Evolutionary conservation across 1,139 yeast genomes (phyloP).

Genomic region (Pichia sp.): DNA sequence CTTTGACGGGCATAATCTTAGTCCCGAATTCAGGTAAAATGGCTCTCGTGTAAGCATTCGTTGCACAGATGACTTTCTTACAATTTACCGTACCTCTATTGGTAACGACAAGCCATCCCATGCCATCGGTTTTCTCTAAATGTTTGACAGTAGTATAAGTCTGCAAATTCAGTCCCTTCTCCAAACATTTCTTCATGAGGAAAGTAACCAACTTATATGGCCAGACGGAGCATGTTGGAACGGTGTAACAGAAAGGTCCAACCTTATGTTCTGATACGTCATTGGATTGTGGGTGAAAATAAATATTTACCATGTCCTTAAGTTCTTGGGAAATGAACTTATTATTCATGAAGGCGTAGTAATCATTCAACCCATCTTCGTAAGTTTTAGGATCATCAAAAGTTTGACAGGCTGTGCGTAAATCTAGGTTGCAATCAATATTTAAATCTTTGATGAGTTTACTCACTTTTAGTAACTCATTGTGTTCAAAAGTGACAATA

Average conservation of each 20-base stretch:
- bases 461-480: slow-evolving; percentile 21
- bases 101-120: slow-evolving; percentile 26
- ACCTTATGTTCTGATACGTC: slow-evolving; percentile 16
- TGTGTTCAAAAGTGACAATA: slow-evolving; percentile 29
- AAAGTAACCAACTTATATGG: slow-evolving; percentile 34
- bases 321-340: slow-evolving; percentile 18
- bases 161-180: slow-evolving; percentile 32
- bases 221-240: slow-evolving; percentile 36
- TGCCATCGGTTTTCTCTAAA: slow-evolving; percentile 18
- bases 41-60: slow-evolving; percentile 35
- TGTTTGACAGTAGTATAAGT: slow-evolving; percentile 32
- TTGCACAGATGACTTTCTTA: slow-evolving; percentile 32
- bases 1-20: slow-evolving; percentile 24
- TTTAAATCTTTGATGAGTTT: slow-evolving; percentile 27
- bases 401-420: slow-evolving; percentile 29
- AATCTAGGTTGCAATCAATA: slow-evolving; percentile 31
- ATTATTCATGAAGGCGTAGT: slow-evolving; percentile 19
- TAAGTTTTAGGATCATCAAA: slow-evolving; percentile 22
- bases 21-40: slow-evolving; percentile 23
- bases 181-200: slow-evolving; percentile 27
- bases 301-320: slow-evolving; percentile 20
- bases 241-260: slow-evolving; percentile 29
- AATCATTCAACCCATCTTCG: slow-evolving; percentile 16
- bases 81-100: slow-evolving; percentile 29
- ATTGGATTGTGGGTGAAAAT: slow-evolving; percentile 16